Conservation (phyloP, 768 basidiomycete species). For the Kwoniella heveanensis region DNA sequence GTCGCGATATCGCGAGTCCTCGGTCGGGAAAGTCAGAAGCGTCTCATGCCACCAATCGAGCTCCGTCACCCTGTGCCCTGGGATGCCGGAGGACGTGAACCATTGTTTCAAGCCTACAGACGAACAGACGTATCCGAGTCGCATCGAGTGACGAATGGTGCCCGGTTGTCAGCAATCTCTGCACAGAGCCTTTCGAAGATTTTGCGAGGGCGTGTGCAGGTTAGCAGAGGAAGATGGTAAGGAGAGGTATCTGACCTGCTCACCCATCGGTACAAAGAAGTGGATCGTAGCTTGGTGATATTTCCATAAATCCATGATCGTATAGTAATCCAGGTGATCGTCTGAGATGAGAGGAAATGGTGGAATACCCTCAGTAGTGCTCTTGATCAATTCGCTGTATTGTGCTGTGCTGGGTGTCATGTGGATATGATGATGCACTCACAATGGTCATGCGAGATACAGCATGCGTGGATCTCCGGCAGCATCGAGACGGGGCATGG, state of each 20-base stretch:
- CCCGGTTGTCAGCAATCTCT: no score
- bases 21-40: conserved; percentile 37
- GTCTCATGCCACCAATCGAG: conserved; percentile 55
- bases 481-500: conserved; percentile 48
- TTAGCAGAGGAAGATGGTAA: not conserved
- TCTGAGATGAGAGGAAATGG: conserved; percentile 37
- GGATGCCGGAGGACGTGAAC: conserved; percentile 50
- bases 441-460: conserved; percentile 56
- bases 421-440: conserved; percentile 20
- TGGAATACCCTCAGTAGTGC: no score
- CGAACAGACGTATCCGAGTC: not conserved
- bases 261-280: conserved; percentile 53
- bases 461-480: conserved; percentile 51
- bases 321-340: conserved; percentile 55
- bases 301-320: conserved; percentile 52
- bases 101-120: conserved; percentile 47
- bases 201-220: no score
- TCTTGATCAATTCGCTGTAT: no score
- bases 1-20: not conserved
- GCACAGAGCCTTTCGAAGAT: no score
- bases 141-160: no score
- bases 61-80: conserved; percentile 43
- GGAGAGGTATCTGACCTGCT: conserved; percentile 15
- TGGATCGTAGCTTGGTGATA: conserved; percentile 48
- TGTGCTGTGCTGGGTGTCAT: no score